Evolutionary conservation across 768 basidiomycete species (phyloP).

Genomic region (Lactarius indigo): DNA sequence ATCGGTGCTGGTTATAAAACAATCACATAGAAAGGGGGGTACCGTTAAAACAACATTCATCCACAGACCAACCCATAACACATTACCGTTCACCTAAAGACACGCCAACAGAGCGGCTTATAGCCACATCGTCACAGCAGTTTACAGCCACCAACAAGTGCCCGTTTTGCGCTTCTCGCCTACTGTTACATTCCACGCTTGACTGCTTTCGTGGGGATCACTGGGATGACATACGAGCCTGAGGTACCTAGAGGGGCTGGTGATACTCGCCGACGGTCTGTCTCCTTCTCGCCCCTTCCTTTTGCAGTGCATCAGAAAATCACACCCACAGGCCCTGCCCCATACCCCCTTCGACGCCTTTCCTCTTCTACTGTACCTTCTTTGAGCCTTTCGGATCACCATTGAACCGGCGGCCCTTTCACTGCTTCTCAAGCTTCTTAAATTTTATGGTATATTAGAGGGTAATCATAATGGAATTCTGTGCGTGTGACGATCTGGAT

Average conservation of each 20-base stretch:
- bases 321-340: too few species aligned
- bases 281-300: constrained; percentile 32
- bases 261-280: constrained; percentile 63
- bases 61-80: background rate
- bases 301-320: constrained; percentile 17
- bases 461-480: too few species aligned
- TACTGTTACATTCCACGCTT: constrained; percentile 55
- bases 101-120: background rate
- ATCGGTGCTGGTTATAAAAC: background rate
- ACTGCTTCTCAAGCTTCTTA: too few species aligned
- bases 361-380: too few species aligned
- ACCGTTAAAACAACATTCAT: constrained; percentile 14
- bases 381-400: too few species aligned
- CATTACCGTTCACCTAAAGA: background rate
- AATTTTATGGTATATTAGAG: too few species aligned
- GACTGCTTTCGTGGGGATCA: constrained; percentile 53
- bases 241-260: constrained; percentile 70
- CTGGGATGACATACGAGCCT: constrained; percentile 55
- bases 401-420: too few species aligned
- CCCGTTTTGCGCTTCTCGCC: constrained; percentile 89
- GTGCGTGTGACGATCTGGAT: too few species aligned
- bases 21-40: constrained; percentile 5
- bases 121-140: background rate
- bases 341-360: too few species aligned
- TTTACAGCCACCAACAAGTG: constrained; percentile 69